Evolutionary conservation across 2,329 filamentous ascomycete species (phyloP), one percentile per base, ranked within the genome.

Genomic region (Clathrospora elynae): DNA sequence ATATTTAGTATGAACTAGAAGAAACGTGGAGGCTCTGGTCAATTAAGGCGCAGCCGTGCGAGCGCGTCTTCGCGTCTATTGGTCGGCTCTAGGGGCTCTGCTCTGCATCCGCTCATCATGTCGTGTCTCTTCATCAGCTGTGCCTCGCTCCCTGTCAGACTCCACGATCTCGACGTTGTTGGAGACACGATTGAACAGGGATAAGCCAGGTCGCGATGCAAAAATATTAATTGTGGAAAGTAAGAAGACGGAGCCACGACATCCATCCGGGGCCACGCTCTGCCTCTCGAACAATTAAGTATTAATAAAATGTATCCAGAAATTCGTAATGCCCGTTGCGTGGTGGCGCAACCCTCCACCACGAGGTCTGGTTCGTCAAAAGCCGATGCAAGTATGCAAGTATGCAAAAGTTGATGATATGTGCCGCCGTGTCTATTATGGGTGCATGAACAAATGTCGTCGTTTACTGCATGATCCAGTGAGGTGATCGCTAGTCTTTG

Each of bases 401-500:
- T 22, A 28, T 38, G 43, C 36, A 28, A 14, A 33, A 35, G 23
- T 39, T 4, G 38, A 42, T 35, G 14, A 24, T n/a, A 20, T 17
- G 26, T 12, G 32, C 20, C 32, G 39, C 33, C 31, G 13, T 16
- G 25, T 36, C 12, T 29, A 35, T 17, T n/a, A 9, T 17, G 37
- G 7, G n/a, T 17, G 8, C 13, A 25, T 25, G 22, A 12, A 25
- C 16, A 25, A 7, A 39, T 30, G 22, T 39, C 24, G 35, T 30
- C 3, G 14, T 11, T 9, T 35, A 5, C 6, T 28, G 11, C 19
- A 30, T 36, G 19, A 24, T 11, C 19, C 18, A 18, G 20, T 12
- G 9, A 20, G 23, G 22, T n/a, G 25, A 19, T 24, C 12, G 33
- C 55, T 43, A 70, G 46, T 70, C 66, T 19, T 47, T 59, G 11